Evolutionary conservation across 2,329 filamentous ascomycete genomes (phyloP).

Genomic region (Aspergillus sp.): DNA sequence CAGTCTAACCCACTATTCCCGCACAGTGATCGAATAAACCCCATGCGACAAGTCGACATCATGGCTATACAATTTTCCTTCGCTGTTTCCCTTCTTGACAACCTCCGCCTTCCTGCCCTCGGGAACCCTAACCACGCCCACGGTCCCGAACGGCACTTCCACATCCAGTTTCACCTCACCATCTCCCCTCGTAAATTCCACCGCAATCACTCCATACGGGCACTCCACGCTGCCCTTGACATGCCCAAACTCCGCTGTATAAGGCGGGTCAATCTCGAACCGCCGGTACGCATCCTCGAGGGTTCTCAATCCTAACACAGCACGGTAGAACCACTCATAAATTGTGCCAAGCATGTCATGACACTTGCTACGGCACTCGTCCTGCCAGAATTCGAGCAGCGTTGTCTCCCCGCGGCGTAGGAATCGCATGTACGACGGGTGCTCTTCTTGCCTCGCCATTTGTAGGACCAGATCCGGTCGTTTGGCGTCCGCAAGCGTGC

Average conservation of each 20-base stretch:
- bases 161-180: neutral
- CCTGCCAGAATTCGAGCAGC: constrained; percentile 79
- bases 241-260: constrained; percentile 41
- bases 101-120: neutral
- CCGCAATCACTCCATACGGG: constrained; percentile 20
- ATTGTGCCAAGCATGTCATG: constrained; percentile 52
- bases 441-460: constrained; percentile 49
- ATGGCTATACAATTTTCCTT: too few relatives aligned
- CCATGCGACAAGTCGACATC: too few relatives aligned
- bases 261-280: constrained; percentile 41
- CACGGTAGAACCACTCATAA: constrained; percentile 50
- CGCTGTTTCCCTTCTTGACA: too few relatives aligned
- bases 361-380: constrained; percentile 72
- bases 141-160: neutral
- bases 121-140: neutral
- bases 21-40: too few relatives aligned
- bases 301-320: constrained; percentile 40
- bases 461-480: constrained; percentile 22
- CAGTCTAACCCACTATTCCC: too few relatives aligned
- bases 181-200: neutral
- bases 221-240: constrained; percentile 22
- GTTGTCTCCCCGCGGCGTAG: constrained; percentile 58
- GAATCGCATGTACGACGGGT: constrained; percentile 52
- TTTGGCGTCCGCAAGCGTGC: constrained; percentile 17
- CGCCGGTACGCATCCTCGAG: constrained; percentile 41